Evolutionary conservation across 768 basidiomycete genomes (phyloP).

Genomic region (Cubamyces lactineus): DNA sequence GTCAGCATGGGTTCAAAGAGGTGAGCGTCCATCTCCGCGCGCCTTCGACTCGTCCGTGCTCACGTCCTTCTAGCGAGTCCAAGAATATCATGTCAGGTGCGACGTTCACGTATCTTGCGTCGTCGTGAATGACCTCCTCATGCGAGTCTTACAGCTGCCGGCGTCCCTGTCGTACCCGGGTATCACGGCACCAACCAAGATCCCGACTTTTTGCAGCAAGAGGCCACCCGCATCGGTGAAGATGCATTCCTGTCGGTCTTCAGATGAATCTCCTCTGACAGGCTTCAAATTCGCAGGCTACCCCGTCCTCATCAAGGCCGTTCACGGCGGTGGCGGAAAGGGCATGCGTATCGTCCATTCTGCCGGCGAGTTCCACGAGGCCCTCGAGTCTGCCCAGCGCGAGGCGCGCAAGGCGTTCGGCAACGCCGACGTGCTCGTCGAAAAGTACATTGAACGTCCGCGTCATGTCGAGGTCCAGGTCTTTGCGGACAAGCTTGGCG

Average conservation of each 20-base stretch:
- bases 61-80: conserved; percentile 64
- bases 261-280: not conserved
- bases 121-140: conserved; percentile 5
- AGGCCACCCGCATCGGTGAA: conserved; percentile 72
- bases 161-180: conserved; percentile 92
- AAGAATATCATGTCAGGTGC: conserved; percentile 92
- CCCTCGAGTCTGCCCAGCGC: conserved; percentile 83
- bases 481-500: conserved; percentile 83
- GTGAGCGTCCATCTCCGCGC: conserved; percentile 38
- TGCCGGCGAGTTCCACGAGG: conserved; percentile 73
- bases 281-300: conserved; percentile 48
- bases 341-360: conserved; percentile 86
- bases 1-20: conserved; percentile 96
- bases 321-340: conserved; percentile 94
- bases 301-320: conserved; percentile 95
- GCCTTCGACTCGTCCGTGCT: not conserved
- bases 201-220: conserved; percentile 63
- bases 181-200: conserved; percentile 89
- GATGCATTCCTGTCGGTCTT: not conserved
- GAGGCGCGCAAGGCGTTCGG: conserved; percentile 90
- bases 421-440: conserved; percentile 83
- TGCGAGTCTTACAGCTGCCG: conserved; percentile 56
- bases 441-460: conserved; percentile 86
- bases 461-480: conserved; percentile 95
- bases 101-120: conserved; percentile 23